phyloP scores from a whole-genome alignment of 2,329 filamentous ascomycete genomes.

The Calcarisporium arbuscula region DNA sequence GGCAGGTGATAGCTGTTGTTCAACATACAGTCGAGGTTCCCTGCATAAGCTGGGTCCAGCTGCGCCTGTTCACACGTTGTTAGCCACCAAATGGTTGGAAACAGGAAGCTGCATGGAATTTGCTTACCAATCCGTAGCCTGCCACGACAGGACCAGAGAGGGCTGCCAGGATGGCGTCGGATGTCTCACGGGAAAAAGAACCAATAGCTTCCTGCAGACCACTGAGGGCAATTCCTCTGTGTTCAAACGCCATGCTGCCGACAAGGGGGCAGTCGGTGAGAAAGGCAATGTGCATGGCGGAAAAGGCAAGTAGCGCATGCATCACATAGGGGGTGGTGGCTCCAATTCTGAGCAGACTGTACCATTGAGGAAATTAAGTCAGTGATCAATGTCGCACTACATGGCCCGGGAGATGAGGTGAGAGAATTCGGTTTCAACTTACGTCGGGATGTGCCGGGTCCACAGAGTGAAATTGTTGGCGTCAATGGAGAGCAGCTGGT shows the following conservation, averaged over 20 bases:
- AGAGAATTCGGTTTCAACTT: conserved; percentile 33
- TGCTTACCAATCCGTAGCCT: conserved; percentile 87
- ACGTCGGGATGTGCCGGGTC: conserved; percentile 91
- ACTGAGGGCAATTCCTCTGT: conserved; percentile 78
- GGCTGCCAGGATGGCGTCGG: conserved; percentile 87
- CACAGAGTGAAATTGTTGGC: conserved; percentile 84
- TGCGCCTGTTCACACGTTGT: conserved; percentile 56
- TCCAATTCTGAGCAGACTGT: conserved; percentile 61
- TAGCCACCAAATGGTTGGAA: conserved; percentile 10
- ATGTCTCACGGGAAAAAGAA: conserved; percentile 76
- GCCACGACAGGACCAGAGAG: conserved; percentile 90
- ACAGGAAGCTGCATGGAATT: conserved; percentile 3
- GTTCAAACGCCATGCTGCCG: conserved; percentile 81
- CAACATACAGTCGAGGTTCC: conserved; percentile 78
- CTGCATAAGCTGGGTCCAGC: conserved; percentile 89
- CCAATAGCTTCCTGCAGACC: conserved; percentile 84
- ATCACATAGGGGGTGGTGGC: conserved; percentile 83
- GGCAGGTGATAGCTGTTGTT: background rate
- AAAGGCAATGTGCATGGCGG: conserved; percentile 90
- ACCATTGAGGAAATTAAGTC: conserved; percentile 1
- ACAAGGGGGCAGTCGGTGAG: conserved; percentile 80
- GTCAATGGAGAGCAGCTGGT: conserved; percentile 70
- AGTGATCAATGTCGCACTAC: conserved; percentile 10
- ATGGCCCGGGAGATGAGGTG: background rate
- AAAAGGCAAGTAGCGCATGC: conserved; percentile 86